Percentiles rank a stretch among this genome's conserved stretches.
Conservation (phyloP, 805 yeast genomes). For the Metschnikowia cerradonensis region DNA sequence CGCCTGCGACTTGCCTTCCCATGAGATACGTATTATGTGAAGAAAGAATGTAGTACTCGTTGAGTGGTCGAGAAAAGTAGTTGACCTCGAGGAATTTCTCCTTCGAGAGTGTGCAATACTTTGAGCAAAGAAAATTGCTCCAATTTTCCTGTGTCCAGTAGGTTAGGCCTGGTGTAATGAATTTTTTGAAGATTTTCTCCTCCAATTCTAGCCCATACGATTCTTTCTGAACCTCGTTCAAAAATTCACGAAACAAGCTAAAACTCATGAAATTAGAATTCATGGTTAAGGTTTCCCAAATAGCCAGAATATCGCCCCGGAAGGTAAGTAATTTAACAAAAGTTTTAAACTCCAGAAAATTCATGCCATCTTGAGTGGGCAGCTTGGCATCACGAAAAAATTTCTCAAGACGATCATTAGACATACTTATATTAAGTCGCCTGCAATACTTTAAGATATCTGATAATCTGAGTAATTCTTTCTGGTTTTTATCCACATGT, state of each 20-base stretch:
- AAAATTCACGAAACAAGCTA: slow-evolving; percentile 34
- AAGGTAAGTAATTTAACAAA: slow-evolving; percentile 67
- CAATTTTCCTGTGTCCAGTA: slow-evolving; percentile 7
- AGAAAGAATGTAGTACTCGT: slow-evolving; percentile 84
- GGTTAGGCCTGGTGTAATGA: slow-evolving; percentile 15
- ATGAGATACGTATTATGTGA: slow-evolving; percentile 90
- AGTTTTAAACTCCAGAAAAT: slow-evolving; percentile 68
- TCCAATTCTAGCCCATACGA: slow-evolving; percentile 23
- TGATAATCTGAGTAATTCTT: slow-evolving; percentile 48
- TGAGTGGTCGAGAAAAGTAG: slow-evolving; percentile 53
- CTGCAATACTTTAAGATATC: slow-evolving; percentile 65
- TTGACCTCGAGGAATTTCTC: slow-evolving; percentile 8
- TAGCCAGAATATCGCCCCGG: slow-evolving; percentile 54
- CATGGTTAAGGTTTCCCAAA: slow-evolving; percentile 43
- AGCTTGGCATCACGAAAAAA: slow-evolving; percentile 47
- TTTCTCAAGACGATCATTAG: slow-evolving; percentile 43
- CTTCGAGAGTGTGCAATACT: slow-evolving; percentile 8
- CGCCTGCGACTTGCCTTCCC: slow-evolving; percentile 86
- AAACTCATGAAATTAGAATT: slow-evolving; percentile 19
- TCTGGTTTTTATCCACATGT: slow-evolving; percentile 17
- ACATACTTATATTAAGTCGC: slow-evolving; percentile 69
- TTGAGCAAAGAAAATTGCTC: slow-evolving; percentile 10
- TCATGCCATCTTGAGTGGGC: slow-evolving; percentile 35
- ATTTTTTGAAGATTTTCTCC: slow-evolving; percentile 27
- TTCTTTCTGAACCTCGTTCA: slow-evolving; percentile 48